Conservation (phyloP, 441 rosid genomes). For the Gossypium trilobum region DNA sequence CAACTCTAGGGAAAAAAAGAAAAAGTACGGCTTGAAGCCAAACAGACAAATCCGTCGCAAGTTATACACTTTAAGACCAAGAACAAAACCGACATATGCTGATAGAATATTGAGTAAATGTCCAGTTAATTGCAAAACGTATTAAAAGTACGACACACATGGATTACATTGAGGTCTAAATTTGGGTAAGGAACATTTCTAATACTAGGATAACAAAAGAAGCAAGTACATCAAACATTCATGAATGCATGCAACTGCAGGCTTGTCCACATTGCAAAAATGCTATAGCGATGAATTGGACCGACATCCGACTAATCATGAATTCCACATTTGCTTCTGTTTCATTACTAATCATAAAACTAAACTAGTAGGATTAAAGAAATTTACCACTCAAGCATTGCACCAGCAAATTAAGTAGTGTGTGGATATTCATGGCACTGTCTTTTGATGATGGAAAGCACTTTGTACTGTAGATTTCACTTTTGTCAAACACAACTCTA, state of each 20-base stretch:
- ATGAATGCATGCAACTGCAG: constrained; percentile 22
- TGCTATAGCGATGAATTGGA: constrained; percentile 15
- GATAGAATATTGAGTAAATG: neutral
- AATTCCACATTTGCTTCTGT: constrained; percentile 26
- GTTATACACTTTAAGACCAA: neutral
- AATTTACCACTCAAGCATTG: neutral
- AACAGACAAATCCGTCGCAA: constrained; percentile 13
- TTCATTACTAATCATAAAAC: constrained; percentile 22
- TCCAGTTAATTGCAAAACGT: constrained; percentile 8
- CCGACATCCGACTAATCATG: constrained; percentile 22
- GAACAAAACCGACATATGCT: neutral
- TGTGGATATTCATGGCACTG: neutral
- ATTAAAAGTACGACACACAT: no score
- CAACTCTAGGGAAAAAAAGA: constrained; percentile 17
- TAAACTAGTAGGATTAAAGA: constrained; percentile 16
- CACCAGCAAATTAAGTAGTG: neutral
- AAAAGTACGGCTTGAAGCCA: constrained; percentile 16
- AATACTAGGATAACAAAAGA: constrained; percentile 12
- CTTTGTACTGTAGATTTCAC: constrained; percentile 27
- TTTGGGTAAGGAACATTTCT: constrained; percentile 4
- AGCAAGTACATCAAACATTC: constrained; percentile 18
- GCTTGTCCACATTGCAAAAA: constrained; percentile 21
- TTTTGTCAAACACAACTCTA: constrained; percentile 16
- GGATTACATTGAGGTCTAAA: neutral
- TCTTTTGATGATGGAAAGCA: neutral